Base-by-base conservation (phyloP, 164 flowering plant species). In the Liriodendron chinense region DNA sequence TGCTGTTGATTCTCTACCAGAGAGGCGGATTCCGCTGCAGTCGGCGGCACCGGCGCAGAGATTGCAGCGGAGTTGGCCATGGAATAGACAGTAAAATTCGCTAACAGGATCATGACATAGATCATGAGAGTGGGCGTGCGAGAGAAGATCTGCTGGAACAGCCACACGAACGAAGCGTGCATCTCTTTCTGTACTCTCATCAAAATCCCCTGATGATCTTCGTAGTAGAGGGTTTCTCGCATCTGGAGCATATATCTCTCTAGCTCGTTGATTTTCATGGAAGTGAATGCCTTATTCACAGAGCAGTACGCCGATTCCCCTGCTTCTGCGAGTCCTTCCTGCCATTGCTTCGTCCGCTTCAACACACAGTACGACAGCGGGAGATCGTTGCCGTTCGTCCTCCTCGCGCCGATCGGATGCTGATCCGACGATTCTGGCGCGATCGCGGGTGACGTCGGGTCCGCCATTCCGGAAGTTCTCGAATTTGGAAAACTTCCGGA, bases 91-190 rank as follows among this genome's bases (percentile, higher is more conserved):
- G 98, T 89, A 83, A 88, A 96, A 53, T 96, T 96, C 0, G 99
- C 98, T 0, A 96, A 80, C 28, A 96, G 86, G 59, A 96, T 92
- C 99, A 96, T 96, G 16, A 96, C 90, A 47, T 82, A 94, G 26
- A 94, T 89, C 98, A 96, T 96, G 43, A 93, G 85, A 8, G 98
- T 88, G 0, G 98, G 98, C 0, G 98, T 96, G 20, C 84, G 91
- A 0, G 98, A 92, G 78, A 94, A 96, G 18, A 94, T 91, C 72
- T 91, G 94, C 70, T 92, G 92, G 65, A 95, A 95, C 16, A 95
- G 75, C 98, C 99, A 95, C 7, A 93, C 98, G 53, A 95, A 95
- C 0, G 99, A 91, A 0, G 92, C 94, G 63, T 93, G 84, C 82
- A 93, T 86, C 69, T 95, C 99, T 18, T 66, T 81, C 76, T 91